Percentiles rank a stretch among this genome's conserved stretches.
phyloP scores from a whole-genome alignment of 2,329 filamentous ascomycete genomes.

The Zymoseptoria crescenta region DNA sequence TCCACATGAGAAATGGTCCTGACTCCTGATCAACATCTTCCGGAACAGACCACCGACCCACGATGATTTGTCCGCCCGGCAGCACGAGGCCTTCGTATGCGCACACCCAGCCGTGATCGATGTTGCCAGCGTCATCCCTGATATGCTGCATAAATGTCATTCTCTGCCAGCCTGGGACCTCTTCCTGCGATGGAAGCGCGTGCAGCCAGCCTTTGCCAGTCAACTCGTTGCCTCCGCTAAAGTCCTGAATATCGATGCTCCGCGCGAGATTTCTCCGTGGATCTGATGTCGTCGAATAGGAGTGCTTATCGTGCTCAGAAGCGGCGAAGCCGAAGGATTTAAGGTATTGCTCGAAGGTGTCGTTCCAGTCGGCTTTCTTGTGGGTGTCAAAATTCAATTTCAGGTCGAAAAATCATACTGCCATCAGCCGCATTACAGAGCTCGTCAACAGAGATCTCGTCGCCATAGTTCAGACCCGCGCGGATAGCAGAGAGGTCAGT shows the following conservation, averaged over 20 bases:
- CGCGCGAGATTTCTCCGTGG: no score
- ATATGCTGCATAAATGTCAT: slow-evolving; percentile 49
- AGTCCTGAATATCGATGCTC: no score
- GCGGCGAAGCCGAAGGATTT: slow-evolving; percentile 25
- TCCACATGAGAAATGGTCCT: slow-evolving; percentile 39
- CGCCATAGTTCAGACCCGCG: slow-evolving; percentile 3
- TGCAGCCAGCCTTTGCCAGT: slow-evolving; percentile 42
- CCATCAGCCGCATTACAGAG: slow-evolving; percentile 28
- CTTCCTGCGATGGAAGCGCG: slow-evolving; percentile 40
- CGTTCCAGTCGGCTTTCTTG: slow-evolving; percentile 28
- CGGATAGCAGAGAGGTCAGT: slow-evolving; percentile 26
- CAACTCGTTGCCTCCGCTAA: slow-evolving; percentile 18
- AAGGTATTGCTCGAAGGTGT: slow-evolving; percentile 35
- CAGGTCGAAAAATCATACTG: slow-evolving; percentile 26
- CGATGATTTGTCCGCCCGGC: slow-evolving; percentile 40
- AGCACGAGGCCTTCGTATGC: slow-evolving; percentile 44
- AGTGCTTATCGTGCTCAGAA: slow-evolving; percentile 1
- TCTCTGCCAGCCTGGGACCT: slow-evolving; percentile 47
- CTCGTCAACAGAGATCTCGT: slow-evolving; percentile 20
- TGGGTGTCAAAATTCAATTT: slow-evolving; percentile 16
- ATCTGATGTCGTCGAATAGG: neutral
- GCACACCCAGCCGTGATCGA: slow-evolving; percentile 34
- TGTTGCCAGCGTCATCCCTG: slow-evolving; percentile 22
- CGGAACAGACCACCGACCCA: slow-evolving; percentile 42
- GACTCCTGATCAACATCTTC: slow-evolving; percentile 28